Base-by-base conservation (phyloP, 179 eudicot genomes). In the Gypsophila paniculata region DNA sequence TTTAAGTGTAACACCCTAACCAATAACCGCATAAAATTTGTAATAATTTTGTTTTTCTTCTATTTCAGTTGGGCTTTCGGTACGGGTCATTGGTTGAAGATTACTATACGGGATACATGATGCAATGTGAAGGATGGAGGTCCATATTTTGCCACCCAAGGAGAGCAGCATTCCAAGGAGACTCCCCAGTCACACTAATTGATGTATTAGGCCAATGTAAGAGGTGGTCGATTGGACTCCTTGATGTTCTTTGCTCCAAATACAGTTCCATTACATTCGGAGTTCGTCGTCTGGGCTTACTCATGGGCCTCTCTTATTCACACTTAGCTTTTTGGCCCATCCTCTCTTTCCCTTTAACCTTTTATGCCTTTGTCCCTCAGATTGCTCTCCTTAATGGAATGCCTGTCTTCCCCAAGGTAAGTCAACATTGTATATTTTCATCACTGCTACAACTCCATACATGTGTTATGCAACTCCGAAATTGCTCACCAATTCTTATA, bases 1-100 rank as follows among this genome's bases (percentile, higher is more conserved):
- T n/a, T n/a, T n/a, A n/a, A n/a, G n/a, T n/a, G n/a, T n/a, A n/a
- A n/a, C n/a, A n/a, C n/a, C n/a, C n/a, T n/a, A n/a, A n/a, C n/a
- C n/a, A n/a, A n/a, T n/a, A n/a, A n/a, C n/a, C n/a, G n/a, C n/a
- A n/a, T n/a, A n/a, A n/a, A n/a, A n/a, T n/a, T n/a, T n/a, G n/a
- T n/a, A n/a, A n/a, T n/a, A n/a, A n/a, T n/a, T n/a, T n/a, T n/a
- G n/a, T 38, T 49, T 12, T 54, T 57, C 29, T 32, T 21, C 1
- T 10, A 46, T 19, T 39, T 44, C 83, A 88, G 91, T n/a, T 85
- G 73, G 94, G 94, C 7, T 85, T 89, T 21, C 76, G 90, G 21
- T 90, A 92, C 49, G 96, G 98, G 23, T 87, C 94, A 0, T 72
- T 92, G 75, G 86, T 81, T 6, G 98, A 92, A 82, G 98, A 92